phyloP scores from a whole-genome alignment of 352 stramenopile species.

The Phytophthora uliginosa region DNA sequence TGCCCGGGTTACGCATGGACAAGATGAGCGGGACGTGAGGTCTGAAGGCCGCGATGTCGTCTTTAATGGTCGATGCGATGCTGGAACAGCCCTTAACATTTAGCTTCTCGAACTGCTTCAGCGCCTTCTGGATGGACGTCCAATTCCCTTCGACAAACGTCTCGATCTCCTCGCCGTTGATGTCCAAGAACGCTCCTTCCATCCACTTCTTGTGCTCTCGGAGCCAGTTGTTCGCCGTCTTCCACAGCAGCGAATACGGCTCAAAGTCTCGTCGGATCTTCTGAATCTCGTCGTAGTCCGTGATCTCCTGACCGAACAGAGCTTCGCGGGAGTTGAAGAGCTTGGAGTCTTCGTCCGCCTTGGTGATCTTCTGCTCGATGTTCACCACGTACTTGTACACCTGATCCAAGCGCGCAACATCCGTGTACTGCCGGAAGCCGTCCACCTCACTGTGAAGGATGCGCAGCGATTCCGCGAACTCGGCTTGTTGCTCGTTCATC shows the following conservation, averaged over 20 bases:
- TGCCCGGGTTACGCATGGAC: conserved; percentile 92
- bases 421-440: conserved; percentile 87
- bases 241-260: conserved; percentile 96
- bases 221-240: conserved; percentile 93
- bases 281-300: conserved; percentile 93
- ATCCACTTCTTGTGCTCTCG: conserved; percentile 95
- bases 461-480: conserved; percentile 90
- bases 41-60: conserved; percentile 92
- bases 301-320: conserved; percentile 90
- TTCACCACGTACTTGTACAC: conserved; percentile 90
- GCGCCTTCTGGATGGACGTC: conserved; percentile 87
- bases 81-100: conserved; percentile 87
- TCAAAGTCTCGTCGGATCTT: conserved; percentile 95
- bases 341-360: conserved; percentile 90
- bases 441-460: conserved; percentile 92
- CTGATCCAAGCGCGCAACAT: conserved; percentile 87
- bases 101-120: conserved; percentile 96
- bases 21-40: conserved; percentile 93
- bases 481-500: conserved; percentile 94
- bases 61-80: conserved; percentile 91
- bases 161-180: conserved; percentile 95
- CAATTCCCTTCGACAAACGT: conserved; percentile 89
- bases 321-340: conserved; percentile 94
- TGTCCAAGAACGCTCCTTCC: conserved; percentile 89
- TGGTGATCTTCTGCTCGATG: conserved; percentile 90